Evolutionary conservation across 495 filamentous ascomycete species (phyloP), one percentile per base, ranked within the genome.

Genomic region (Penicillium paradoxum): DNA sequence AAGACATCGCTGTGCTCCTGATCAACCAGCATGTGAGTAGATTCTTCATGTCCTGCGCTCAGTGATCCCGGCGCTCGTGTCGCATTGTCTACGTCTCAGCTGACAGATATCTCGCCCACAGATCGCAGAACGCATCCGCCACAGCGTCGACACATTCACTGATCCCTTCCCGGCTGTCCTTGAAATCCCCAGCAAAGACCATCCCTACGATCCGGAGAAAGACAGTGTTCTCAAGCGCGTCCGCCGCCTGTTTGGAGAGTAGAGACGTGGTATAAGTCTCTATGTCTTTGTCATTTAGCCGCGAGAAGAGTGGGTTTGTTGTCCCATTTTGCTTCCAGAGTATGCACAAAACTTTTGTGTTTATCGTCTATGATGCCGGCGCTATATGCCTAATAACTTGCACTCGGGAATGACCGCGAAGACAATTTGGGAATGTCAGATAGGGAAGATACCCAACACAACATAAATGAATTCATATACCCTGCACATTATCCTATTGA

Each of bases 161-260:
- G 78, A 80, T n/a, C 70, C 78, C 7, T 80, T 81, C 58, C 78
- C 78, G 10, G 75, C 78, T 11, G 71, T 81, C 45, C 84, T 99
- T 53, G 95, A 99, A 73, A 97, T 97, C 51, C 95, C 95, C 25
- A 95, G 90, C 75, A 99, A 99, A 78, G 93, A 99, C 66, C 93
- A 99, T 63, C 93, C 93, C 7, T 99, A 97, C 62, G 95, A 99
- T 59, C 93, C 93, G 0, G 93, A 99, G 74, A 99, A 99, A 77
- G 93, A 99, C 71, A 97, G 91, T 66, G 93, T 99, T 32, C 65
- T 97, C 70, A 88, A 89, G 69, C 81, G 93, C 60, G 95, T 97
- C 49, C 80, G 88, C 62, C 84, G 91, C 56, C 68, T 97, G 52
- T 96, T 96, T 81, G 92, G 92, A 51, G 92, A 97, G 72, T 96